A percentile compares a stretch with the other conserved stretches of the same genome.
Evolutionary conservation across 176 grass and related monocot genomes (phyloP).

Genomic region (Alopecurus myosuroides): DNA sequence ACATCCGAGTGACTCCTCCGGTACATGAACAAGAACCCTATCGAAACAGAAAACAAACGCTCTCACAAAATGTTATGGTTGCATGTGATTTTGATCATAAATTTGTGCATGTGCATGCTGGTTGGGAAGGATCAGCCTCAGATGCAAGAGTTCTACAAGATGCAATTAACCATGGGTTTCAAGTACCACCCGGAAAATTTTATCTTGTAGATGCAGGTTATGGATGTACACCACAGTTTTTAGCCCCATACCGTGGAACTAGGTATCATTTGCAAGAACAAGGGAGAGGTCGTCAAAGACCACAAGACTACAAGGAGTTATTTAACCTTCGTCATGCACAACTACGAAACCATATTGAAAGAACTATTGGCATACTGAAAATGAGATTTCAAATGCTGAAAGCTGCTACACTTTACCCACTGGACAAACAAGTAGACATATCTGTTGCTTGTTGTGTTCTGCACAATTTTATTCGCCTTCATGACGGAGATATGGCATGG

Average conservation of each 20-base stretch:
- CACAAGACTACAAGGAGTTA: neutral
- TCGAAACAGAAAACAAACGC: neutral
- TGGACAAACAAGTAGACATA: constrained; percentile 1
- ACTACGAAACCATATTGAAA: neutral
- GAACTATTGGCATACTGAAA: neutral
- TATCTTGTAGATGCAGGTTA: neutral
- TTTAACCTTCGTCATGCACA: constrained; percentile 12
- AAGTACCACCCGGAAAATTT: neutral
- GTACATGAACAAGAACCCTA: neutral
- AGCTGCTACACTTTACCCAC: neutral
- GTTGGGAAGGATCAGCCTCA: neutral
- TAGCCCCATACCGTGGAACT: neutral
- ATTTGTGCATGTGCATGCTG: neutral
- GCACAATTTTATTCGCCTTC: neutral
- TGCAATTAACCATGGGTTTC: neutral
- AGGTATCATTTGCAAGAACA: constrained; percentile 20
- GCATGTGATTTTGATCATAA: neutral
- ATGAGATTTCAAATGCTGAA: constrained; percentile 1
- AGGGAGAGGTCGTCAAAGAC: neutral
- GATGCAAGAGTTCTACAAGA: neutral
- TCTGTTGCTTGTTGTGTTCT: neutral
- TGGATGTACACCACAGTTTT: neutral
- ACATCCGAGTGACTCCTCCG: neutral
- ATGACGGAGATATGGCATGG: constrained; percentile 5
- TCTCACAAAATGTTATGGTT: neutral